A percentile compares a stretch with the other conserved stretches of the same genome.
Conservation (phyloP, 805 yeast species). For the Candida silvatica region DNA sequence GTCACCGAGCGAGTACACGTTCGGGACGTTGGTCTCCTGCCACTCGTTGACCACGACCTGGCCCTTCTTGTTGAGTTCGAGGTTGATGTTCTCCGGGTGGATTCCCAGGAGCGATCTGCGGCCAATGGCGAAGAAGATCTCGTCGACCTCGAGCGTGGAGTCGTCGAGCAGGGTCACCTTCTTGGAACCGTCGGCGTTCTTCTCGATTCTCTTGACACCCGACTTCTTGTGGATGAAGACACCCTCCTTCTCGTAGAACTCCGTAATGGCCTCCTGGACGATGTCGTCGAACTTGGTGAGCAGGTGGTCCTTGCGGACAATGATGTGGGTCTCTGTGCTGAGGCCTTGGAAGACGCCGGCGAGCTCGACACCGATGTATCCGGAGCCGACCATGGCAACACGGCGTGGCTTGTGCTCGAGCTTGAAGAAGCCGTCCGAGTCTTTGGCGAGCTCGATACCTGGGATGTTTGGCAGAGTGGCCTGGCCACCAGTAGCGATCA, state of each 20-base stretch:
- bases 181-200: slow-evolving; percentile 39
- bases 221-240: slow-evolving; percentile 68
- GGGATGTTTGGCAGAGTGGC: slow-evolving; percentile 68
- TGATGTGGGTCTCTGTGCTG: slow-evolving; percentile 77
- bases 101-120: slow-evolving; percentile 70
- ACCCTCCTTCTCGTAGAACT: slow-evolving; percentile 74
- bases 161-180: slow-evolving; percentile 37
- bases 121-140: slow-evolving; percentile 90
- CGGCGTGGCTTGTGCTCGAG: slow-evolving; percentile 77
- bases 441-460: slow-evolving; percentile 77
- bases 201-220: slow-evolving; percentile 39
- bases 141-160: slow-evolving; percentile 55
- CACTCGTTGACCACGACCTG: slow-evolving; percentile 78
- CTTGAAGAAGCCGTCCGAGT: slow-evolving; percentile 87
- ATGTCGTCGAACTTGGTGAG: slow-evolving; percentile 80
- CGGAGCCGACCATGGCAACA: slow-evolving; percentile 96
- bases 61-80: slow-evolving; percentile 49
- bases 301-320: slow-evolving; percentile 87
- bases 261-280: slow-evolving; percentile 73
- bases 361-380: slow-evolving; percentile 93
- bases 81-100: slow-evolving; percentile 70
- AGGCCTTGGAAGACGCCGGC: slow-evolving; percentile 90
- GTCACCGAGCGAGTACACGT: slow-evolving; percentile 86
- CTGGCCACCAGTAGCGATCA: slow-evolving; percentile 91
- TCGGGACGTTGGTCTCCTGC: slow-evolving; percentile 68